Evolutionary conservation across 2,329 filamentous ascomycete species (phyloP).

Genomic region (Scedosporium apiospermum): DNA sequence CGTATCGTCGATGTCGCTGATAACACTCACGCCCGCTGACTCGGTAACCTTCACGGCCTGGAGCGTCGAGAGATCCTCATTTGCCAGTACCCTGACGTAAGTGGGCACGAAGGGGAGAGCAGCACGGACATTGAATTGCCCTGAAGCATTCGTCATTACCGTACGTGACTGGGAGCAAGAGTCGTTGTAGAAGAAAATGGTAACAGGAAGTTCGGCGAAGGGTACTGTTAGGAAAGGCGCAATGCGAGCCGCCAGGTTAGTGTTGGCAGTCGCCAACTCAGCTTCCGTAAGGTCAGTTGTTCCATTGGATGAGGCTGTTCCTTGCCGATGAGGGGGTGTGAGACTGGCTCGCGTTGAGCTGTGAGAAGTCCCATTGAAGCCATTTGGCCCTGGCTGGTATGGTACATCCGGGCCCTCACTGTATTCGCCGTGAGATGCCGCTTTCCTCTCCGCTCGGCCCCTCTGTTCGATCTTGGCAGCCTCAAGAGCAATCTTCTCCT

Average conservation of each 20-base stretch:
- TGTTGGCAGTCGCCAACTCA: constrained; percentile 72
- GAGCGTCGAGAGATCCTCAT: constrained; percentile 72
- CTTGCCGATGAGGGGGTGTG: constrained; percentile 25
- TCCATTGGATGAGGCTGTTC: constrained; percentile 22
- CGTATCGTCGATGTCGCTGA: constrained; percentile 97
- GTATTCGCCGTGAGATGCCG: constrained; percentile 62
- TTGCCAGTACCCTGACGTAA: constrained; percentile 77
- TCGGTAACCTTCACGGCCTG: constrained; percentile 72
- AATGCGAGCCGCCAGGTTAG: constrained; percentile 77
- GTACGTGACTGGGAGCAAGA: constrained; percentile 72
- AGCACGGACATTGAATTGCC: constrained; percentile 76
- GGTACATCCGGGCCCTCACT: constrained; percentile 45
- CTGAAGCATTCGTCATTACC: constrained; percentile 75
- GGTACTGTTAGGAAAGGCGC: constrained; percentile 86
- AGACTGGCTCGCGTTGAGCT: constrained; percentile 30
- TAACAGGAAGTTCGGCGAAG: constrained; percentile 67
- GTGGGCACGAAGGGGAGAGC: constrained; percentile 85
- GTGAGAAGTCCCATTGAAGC: background rate
- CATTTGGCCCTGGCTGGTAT: background rate
- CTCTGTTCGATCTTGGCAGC: constrained; percentile 66
- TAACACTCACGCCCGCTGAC: constrained; percentile 74
- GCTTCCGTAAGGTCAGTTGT: constrained; percentile 60
- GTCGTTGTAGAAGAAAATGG: constrained; percentile 92
- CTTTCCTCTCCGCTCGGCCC: constrained; percentile 61
- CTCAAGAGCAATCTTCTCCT: constrained; percentile 61